A percentile compares a stretch with the other conserved stretches of the same genome.
phyloP scores from a whole-genome alignment of 345 rosid species.

The Gossypium rotundifolium region DNA sequence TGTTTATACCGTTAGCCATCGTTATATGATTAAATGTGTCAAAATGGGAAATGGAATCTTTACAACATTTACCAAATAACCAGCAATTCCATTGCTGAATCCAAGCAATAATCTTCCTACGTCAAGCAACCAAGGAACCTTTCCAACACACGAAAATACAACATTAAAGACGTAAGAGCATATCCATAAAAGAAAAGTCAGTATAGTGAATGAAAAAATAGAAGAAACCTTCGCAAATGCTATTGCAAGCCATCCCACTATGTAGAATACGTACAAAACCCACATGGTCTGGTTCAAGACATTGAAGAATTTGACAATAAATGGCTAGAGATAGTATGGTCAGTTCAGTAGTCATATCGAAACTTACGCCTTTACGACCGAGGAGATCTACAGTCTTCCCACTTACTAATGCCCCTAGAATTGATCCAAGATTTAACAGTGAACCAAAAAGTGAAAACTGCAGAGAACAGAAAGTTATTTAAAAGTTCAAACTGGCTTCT shows the following conservation, averaged over 20 bases:
- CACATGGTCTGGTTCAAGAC: conserved; percentile 35
- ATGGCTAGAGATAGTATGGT: not conserved
- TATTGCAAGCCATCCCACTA: conserved; percentile 35
- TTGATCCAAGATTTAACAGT: conserved; percentile 32
- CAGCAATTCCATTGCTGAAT: conserved; percentile 3
- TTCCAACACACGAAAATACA: not conserved
- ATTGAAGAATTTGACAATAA: not conserved
- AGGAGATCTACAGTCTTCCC: conserved; percentile 33
- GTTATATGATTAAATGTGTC: not conserved
- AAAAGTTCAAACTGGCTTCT: not conserved
- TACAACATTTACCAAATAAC: not conserved
- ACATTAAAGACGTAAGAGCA: not conserved
- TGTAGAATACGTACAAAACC: conserved; percentile 29
- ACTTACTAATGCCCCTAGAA: conserved; percentile 34
- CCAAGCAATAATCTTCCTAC: conserved; percentile 2
- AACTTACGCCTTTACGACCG: conserved; percentile 29
- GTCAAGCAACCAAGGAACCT: conserved; percentile 9
- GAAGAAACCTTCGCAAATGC: conserved; percentile 33
- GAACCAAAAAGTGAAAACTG: conserved; percentile 9
- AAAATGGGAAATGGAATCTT: not conserved
- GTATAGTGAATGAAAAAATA: not conserved
- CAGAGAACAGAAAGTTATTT: not conserved
- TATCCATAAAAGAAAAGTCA: not conserved
- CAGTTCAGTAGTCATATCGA: not conserved
- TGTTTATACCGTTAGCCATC: not conserved